Evolutionary conservation across 495 filamentous ascomycete species (phyloP).

Genomic region (Copromyces sp.): DNA sequence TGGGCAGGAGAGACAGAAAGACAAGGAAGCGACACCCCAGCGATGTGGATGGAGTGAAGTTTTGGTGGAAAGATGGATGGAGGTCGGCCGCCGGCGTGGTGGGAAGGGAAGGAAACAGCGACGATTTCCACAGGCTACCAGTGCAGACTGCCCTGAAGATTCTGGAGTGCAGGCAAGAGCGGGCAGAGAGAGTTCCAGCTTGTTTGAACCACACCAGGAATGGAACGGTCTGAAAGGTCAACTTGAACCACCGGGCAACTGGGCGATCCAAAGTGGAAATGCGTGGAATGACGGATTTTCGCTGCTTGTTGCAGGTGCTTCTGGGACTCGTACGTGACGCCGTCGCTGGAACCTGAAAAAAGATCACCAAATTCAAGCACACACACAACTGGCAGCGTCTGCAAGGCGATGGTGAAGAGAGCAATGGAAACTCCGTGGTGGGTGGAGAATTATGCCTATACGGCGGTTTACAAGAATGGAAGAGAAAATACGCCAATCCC

Average conservation of each 20-base stretch:
- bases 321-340: neutral
- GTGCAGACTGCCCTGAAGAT: neutral
- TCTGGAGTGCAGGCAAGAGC: neutral
- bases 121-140: neutral
- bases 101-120: neutral
- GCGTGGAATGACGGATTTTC: neutral
- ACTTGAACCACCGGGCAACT: neutral
- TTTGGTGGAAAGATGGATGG: neutral
- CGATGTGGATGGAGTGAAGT: neutral
- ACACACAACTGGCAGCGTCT: neutral
- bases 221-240: neutral
- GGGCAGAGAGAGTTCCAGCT: neutral
- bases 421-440: neutral
- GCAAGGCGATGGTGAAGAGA: neutral
- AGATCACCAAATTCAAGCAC: neutral
- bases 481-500: conserved; percentile 1
- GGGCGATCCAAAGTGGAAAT: neutral
- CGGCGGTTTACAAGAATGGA: neutral
- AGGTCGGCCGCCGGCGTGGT: neutral
- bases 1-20: neutral
- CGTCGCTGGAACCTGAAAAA: neutral
- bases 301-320: neutral
- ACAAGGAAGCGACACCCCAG: neutral
- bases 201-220: neutral
- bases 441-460: neutral